A percentile compares a stretch with the other conserved stretches of the same genome.
Conservation (phyloP, 225 moss, liverwort and hornwort species). For the Rhytidiadelphus loreus region DNA sequence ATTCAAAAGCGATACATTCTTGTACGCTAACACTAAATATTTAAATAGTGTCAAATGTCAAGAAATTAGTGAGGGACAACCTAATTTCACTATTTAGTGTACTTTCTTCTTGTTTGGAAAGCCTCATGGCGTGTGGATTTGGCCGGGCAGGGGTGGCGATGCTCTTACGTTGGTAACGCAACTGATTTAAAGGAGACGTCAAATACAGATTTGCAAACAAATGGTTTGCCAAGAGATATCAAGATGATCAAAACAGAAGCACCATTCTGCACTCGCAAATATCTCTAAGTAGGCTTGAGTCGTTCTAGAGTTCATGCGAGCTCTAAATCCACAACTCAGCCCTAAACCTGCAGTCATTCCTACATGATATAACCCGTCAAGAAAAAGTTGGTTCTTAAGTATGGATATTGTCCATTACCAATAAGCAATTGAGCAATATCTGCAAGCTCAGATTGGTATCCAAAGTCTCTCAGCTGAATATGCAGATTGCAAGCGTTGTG, state of each 20-base stretch:
- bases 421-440: not conserved
- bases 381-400: not conserved
- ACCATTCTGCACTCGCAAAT: not conserved
- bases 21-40: fast-evolving
- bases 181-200: not conserved
- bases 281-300: not conserved
- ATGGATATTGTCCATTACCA: not conserved
- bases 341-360: not conserved
- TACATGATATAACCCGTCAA: not conserved
- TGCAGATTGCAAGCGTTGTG: not conserved
- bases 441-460: not conserved
- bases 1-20: not conserved
- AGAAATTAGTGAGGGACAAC: not conserved
- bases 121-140: not conserved
- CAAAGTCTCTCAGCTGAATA: not conserved
- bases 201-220: not conserved
- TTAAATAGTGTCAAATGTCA: not conserved
- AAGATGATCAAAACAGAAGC: not conserved
- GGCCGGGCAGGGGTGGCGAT: not conserved
- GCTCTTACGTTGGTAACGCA: not conserved
- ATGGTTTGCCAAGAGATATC: not conserved
- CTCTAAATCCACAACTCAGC: not conserved
- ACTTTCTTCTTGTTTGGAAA: not conserved
- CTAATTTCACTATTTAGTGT: not conserved
- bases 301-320: not conserved